Base-by-base conservation (phyloP, 805 yeast genomes). In the Cephaloascus fragrans region DNA sequence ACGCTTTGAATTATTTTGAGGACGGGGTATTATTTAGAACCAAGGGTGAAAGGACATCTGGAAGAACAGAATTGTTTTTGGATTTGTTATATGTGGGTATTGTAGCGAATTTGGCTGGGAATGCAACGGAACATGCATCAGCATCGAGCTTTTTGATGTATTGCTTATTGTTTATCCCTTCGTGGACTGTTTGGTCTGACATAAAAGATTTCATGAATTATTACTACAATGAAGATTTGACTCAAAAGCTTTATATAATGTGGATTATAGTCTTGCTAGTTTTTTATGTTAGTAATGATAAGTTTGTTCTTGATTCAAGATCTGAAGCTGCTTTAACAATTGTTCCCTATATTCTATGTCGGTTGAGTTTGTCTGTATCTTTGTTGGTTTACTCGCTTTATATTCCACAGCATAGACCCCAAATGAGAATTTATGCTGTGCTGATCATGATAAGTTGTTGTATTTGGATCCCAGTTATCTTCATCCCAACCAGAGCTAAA, bases 121-220 rank as follows among this genome's bases (percentile, higher is more conserved):
- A 56, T 34, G 80, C 80, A 1, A 62, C 73, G 3, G 73, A 69
- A 40, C 52, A 69, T 15, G 76, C 78, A 23, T 53, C 64, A 16
- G 79, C 79, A 31, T 50, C 49, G 3, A 53, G 75, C 0, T 53
- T 78, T 19, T 53, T 69, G 31, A 64, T 64, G 44, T 78, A 76
- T 48, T 39, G 74, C 4, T 47, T 78, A 33, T 50, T 75, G 2
- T 78, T 77, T 40, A 37, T 72, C 16, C 83, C 82, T 0, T 68
- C 77, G n/a, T 80, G 77, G 74, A 69, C 67, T 17, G 72, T 78
- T 18, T 79, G 85, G 84, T 53, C 67, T n/a, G 83, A 77, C 47
- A 59, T 78, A 41, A 73, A 75, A 48, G 83, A 77, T 41, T 67
- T 77, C 47, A 74, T 76, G 67, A 76, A 79, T 53, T 77, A 75